Evolutionary conservation across 805 yeast species (phyloP).

Genomic region (Jamesozyma piceae): DNA sequence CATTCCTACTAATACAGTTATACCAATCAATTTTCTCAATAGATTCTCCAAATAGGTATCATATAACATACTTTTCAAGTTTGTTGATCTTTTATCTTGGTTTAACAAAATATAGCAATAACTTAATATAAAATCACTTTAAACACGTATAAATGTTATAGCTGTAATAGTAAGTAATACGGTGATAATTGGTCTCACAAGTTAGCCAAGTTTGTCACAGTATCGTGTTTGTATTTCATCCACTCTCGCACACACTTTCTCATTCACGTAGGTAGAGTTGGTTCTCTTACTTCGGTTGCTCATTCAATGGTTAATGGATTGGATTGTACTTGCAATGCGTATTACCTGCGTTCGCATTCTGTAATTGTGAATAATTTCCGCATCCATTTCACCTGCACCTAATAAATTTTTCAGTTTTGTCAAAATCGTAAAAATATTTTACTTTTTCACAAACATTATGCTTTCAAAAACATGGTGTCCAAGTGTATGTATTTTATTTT

Average conservation of each 20-base stretch:
- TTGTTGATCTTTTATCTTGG: not conserved
- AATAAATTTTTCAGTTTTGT: not conserved
- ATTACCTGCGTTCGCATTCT: not conserved
- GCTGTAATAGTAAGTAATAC: not conserved
- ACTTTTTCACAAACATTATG: no score
- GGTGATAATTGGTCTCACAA: not conserved
- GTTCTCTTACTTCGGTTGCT: not conserved
- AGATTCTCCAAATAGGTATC: not conserved
- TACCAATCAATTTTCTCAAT: no score
- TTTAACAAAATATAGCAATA: no score
- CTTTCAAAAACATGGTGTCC: no score
- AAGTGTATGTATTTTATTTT: no score
- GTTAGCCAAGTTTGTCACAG: not conserved
- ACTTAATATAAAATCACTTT: no score
- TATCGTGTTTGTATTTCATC: no score
- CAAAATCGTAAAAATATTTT: no score
- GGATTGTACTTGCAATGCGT: not conserved
- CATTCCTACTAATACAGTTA: no score
- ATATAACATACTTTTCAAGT: constrained; percentile 3
- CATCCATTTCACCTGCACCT: not conserved
- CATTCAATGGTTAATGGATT: not conserved
- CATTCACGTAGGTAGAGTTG: not conserved
- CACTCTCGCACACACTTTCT: not conserved
- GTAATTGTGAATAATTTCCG: not conserved
- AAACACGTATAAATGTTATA: no score